Base-by-base conservation (phyloP, 2,329 filamentous ascomycete genomes). In the Sodiomyces alkalinus region DNA sequence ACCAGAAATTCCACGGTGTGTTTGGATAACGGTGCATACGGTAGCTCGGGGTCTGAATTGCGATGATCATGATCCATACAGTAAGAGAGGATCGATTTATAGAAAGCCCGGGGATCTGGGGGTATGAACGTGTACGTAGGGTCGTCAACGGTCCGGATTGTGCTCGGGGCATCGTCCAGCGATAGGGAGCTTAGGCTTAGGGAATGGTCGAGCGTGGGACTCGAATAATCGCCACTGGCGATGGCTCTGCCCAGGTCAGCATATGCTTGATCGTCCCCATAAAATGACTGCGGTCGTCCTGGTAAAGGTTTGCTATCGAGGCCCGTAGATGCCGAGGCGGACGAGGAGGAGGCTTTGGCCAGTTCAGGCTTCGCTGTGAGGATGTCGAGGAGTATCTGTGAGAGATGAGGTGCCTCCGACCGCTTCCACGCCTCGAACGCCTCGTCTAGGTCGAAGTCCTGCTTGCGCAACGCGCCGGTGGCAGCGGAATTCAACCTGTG, bases 331-430 rank as follows among this genome's bases (percentile, higher is more conserved):
- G 49, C 44, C 68, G 14, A 62, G 56, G n/a, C n/a, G 17, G 60
- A 58, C 11, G 61, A 62, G 2, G 75, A 68, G 4, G 79, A 75
- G 37, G 68, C 77, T 47, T 85, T 92, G 27, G 83, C 78, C 29
- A 96, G 62, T 39, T 87, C 80, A 4, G 86, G 87, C 41, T 81
- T 83, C 5, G 79, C 79, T 35, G 80, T 83, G 22, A 96, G 61
- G 37, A 98, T 82, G 20, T 86, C 80, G 42, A 92, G 64, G 64
- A 98, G 90, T 73, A 96, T 85, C 41, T 90, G 80, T 5, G 85
- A 90, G 22, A 98, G 59, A 41, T 92, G 82, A 9, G 80, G 78
- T 3, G 70, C 69, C 50, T 98, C 90, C n/a, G 74, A 70, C 47
- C 81, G 87, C 51, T 85, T 92, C 90, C 90, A 98, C 23, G 72